A percentile compares a stretch with the other conserved stretches of the same genome.
phyloP scores from a whole-genome alignment of 1,284 basidiomycete species.

The Puccinia coronata region DNA sequence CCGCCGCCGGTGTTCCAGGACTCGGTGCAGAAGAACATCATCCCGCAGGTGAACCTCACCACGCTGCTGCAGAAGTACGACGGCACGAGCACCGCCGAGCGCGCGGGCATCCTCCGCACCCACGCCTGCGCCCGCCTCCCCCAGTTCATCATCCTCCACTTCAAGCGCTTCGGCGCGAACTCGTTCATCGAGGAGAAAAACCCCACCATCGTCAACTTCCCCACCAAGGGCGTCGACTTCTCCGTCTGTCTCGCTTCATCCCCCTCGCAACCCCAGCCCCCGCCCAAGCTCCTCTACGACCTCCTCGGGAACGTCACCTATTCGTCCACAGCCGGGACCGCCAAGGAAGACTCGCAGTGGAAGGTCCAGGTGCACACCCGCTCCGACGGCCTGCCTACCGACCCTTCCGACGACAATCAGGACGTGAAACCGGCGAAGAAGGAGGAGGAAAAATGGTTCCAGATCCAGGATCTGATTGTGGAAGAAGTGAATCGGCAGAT shows the following conservation, averaged over 20 bases:
- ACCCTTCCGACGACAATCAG: conserved; percentile 60
- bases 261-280: conserved; percentile 61
- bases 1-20: conserved; percentile 96
- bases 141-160: conserved; percentile 89
- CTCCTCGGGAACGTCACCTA: conserved; percentile 93
- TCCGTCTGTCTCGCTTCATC: conserved; percentile 71
- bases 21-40: conserved; percentile 92
- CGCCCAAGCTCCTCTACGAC: conserved; percentile 69
- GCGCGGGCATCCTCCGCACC: conserved; percentile 75
- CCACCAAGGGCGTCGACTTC: conserved; percentile 86
- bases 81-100: conserved; percentile 69
- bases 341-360: conserved; percentile 80
- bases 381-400: conserved; percentile 43
- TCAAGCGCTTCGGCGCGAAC: conserved; percentile 98
- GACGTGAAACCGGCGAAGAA: conserved; percentile 62
- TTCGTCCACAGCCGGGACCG: conserved; percentile 89
- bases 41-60: conserved; percentile 91
- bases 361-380: conserved; percentile 79
- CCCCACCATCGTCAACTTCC: conserved; percentile 97
- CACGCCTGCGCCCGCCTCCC: conserved; percentile 87
- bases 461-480: conserved; percentile 94
- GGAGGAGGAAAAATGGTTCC: conserved; percentile 89
- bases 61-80: conserved; percentile 95
- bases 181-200: conserved; percentile 98
- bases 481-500: conserved; percentile 93